A percentile compares a stretch with the other conserved stretches of the same genome.
phyloP scores from a whole-genome alignment of 2,329 filamentous ascomycete genomes.

The Exophiala sp. region DNA sequence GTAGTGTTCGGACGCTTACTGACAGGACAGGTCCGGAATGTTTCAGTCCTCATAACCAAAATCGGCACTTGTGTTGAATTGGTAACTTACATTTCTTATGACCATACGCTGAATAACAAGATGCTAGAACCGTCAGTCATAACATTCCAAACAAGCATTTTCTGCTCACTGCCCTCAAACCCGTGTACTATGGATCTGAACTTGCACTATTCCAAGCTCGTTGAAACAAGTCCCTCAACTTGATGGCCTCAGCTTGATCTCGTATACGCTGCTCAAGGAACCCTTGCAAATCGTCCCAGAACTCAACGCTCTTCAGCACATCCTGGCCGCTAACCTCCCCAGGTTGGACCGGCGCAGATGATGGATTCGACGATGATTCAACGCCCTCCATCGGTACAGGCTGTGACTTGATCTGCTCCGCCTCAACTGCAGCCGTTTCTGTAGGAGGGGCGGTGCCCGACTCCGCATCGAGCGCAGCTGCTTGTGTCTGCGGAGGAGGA shows the following conservation, averaged over 20 bases:
- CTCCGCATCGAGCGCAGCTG: constrained; percentile 17
- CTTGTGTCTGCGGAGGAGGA: constrained; percentile 16
- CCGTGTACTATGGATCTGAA: constrained; percentile 10
- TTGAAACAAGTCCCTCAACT: constrained; percentile 63
- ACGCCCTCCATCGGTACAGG: constrained; percentile 31
- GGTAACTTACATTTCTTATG: too few relatives aligned
- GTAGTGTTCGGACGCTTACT: too few relatives aligned
- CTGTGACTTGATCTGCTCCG: constrained; percentile 33
- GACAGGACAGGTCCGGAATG: too few relatives aligned
- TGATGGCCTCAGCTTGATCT: constrained; percentile 60
- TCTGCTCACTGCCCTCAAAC: too few relatives aligned
- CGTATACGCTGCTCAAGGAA: constrained; percentile 75
- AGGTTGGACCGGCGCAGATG: constrained; percentile 19
- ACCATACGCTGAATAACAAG: too few relatives aligned
- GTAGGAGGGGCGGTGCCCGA: constrained; percentile 30
- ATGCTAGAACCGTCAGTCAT: too few relatives aligned
- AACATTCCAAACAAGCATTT: too few relatives aligned
- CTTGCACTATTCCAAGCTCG: constrained; percentile 54
- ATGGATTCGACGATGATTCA: constrained; percentile 29
- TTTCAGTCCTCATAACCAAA: too few relatives aligned
- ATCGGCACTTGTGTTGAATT: too few relatives aligned
- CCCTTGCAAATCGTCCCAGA: constrained; percentile 79
- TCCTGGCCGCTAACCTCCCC: constrained; percentile 16
- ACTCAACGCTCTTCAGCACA: constrained; percentile 60
- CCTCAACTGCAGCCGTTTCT: constrained; percentile 37